Percentiles rank a stretch among this genome's conserved stretches.
Evolutionary conservation across 352 stramenopile species (phyloP).

Genomic region (Phytopythium kandeliae): DNA sequence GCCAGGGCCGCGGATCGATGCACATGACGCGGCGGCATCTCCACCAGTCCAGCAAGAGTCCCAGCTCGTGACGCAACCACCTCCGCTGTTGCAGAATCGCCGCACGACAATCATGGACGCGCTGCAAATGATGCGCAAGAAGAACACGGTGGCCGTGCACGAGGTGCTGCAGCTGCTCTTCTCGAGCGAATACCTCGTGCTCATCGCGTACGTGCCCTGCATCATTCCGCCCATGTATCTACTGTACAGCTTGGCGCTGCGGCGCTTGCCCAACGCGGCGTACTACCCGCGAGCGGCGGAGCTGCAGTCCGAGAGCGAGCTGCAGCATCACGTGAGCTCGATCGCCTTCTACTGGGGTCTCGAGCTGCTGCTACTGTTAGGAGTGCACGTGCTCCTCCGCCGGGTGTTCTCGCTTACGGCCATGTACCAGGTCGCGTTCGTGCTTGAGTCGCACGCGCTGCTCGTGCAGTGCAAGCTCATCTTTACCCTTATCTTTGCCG

Average conservation of each 20-base stretch:
- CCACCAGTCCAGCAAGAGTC: neutral
- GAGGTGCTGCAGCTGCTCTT: constrained; percentile 33
- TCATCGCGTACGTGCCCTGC: constrained; percentile 25
- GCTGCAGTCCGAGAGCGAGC: constrained; percentile 4
- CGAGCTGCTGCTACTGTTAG: constrained; percentile 11
- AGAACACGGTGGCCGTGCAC: constrained; percentile 22
- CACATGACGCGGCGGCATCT: too few relatives aligned
- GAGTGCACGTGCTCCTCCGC: constrained; percentile 17
- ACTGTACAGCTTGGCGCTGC: constrained; percentile 20
- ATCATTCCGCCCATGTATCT: constrained; percentile 26
- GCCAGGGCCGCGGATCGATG: neutral
- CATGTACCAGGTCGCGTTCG: constrained; percentile 47
- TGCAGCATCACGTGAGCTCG: constrained; percentile 16
- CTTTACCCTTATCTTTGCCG: constrained; percentile 5
- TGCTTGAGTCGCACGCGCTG: constrained; percentile 27
- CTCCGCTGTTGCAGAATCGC: constrained; percentile 1
- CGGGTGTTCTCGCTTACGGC: constrained; percentile 18
- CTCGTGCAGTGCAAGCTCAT: constrained; percentile 35
- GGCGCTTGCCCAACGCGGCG: constrained; percentile 13
- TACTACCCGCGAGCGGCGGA: constrained; percentile 26
- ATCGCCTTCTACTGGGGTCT: constrained; percentile 13
- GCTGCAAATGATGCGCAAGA: constrained; percentile 8
- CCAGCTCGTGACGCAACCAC: constrained; percentile 1
- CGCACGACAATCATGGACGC: constrained; percentile 8
- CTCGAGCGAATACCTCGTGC: constrained; percentile 29